A percentile compares a stretch with the other conserved stretches of the same genome.
Evolutionary conservation across 2,329 filamentous ascomycete genomes (phyloP).

Genomic region (Blastomyces percursus): DNA sequence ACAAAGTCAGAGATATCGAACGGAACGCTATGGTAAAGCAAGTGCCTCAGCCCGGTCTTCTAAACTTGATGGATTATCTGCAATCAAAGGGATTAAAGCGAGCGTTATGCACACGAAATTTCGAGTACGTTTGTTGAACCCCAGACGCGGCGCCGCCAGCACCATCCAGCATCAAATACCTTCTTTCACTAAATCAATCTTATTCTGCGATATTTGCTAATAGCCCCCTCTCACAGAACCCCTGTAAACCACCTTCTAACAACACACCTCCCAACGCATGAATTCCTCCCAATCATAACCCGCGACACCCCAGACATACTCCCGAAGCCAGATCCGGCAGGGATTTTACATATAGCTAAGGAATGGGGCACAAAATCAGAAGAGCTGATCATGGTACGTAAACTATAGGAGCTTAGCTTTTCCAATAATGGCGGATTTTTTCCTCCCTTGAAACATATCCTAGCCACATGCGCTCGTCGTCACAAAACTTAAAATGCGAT

Average conservation of each 20-base stretch:
- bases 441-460: not conserved
- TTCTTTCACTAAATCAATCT: not conserved
- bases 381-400: slow-evolving; percentile 47
- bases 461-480: not conserved
- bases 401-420: not conserved
- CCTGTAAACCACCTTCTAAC: slow-evolving; percentile 42
- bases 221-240: slow-evolving; percentile 17
- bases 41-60: slow-evolving; percentile 68
- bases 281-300: slow-evolving; percentile 71
- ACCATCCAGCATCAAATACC: not conserved
- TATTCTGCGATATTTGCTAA: not conserved
- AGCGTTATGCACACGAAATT: slow-evolving; percentile 90
- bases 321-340: slow-evolving; percentile 80
- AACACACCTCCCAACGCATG: slow-evolving; percentile 58
- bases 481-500: slow-evolving; percentile 2
- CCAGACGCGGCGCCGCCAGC: not conserved
- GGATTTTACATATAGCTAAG: slow-evolving; percentile 73
- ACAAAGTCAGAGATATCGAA: slow-evolving; percentile 69
- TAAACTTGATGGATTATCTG: slow-evolving; percentile 70
- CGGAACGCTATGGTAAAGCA: slow-evolving; percentile 68
- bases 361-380: slow-evolving; percentile 52
- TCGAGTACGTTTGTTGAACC: slow-evolving; percentile 45
- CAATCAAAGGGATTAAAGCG: slow-evolving; percentile 56
- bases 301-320: slow-evolving; percentile 55
- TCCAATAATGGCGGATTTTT: not conserved